These are phyloP conservation scores for Neopestalotiopsis clavispora DNA, from an alignment of 2,329 filamentous ascomycete genomes.

Conservation along the genomic window DNA sequence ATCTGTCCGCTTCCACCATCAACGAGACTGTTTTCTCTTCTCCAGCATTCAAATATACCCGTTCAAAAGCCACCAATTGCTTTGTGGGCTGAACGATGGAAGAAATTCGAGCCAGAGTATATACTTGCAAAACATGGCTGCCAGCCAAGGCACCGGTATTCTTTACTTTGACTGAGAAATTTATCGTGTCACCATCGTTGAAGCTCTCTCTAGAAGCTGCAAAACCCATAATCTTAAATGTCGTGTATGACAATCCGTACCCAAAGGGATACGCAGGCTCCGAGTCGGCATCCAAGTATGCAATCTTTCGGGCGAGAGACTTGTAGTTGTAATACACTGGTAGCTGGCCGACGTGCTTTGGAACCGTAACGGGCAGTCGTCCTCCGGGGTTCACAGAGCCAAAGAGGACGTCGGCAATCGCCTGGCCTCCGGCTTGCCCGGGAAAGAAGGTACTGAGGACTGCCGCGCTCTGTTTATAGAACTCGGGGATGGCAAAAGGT, in stretches of 20 bases:
- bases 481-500: conserved; percentile 46
- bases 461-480: conserved; percentile 43
- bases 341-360: conserved; percentile 39
- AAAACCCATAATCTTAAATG: conserved; percentile 35
- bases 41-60: conserved; percentile 42
- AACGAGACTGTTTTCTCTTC: conserved; percentile 36
- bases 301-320: conserved; percentile 29
- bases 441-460: conserved; percentile 44
- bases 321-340: conserved; percentile 43
- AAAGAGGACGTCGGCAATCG: conserved; percentile 41
- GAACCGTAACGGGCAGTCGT: conserved; percentile 39
- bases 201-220: conserved; percentile 27
- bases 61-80: conserved; percentile 47
- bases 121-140: conserved; percentile 46
- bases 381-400: conserved; percentile 38
- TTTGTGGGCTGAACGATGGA: conserved; percentile 46
- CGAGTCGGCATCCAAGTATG: conserved; percentile 37
- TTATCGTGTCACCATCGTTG: conserved; percentile 33
- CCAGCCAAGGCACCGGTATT: conserved; percentile 40
- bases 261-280: conserved; percentile 39
- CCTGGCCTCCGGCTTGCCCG: conserved; percentile 38
- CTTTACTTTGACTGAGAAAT: conserved; percentile 38
- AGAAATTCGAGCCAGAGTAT: conserved; percentile 43
- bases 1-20: conserved; percentile 45
- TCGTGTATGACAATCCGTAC: conserved; percentile 40